Conservation (phyloP, 1,284 basidiomycete species). For the Rhodotorula mucilaginosa region DNA sequence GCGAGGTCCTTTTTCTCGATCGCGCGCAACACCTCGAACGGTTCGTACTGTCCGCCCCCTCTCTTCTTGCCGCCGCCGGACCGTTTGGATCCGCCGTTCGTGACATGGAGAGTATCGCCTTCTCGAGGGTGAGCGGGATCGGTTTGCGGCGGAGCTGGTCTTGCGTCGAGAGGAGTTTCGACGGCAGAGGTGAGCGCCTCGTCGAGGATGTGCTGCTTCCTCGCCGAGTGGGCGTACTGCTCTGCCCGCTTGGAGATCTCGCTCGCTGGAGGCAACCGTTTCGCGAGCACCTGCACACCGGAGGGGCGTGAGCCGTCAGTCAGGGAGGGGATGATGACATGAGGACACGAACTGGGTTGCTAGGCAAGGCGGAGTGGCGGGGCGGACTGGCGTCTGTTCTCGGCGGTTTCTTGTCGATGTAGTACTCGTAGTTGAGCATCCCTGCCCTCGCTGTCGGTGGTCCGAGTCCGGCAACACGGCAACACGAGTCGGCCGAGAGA, state of each 20-base stretch:
- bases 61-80: background rate
- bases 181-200: slow-evolving; percentile 12
- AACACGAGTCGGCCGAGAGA: background rate
- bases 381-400: background rate
- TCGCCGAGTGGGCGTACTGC: background rate
- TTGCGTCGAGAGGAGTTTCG: slow-evolving; percentile 7
- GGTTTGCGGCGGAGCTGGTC: background rate
- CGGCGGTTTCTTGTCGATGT: background rate
- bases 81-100: background rate
- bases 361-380: background rate
- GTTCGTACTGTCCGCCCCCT: slow-evolving; percentile 18
- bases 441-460: background rate
- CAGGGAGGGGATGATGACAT: background rate
- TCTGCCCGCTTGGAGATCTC: background rate
- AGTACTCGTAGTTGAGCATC: slow-evolving; percentile 1
- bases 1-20: slow-evolving; percentile 37
- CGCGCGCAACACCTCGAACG: slow-evolving; percentile 27
- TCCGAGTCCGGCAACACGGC: background rate
- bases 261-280: background rate
- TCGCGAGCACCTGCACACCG: background rate
- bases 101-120: no score
- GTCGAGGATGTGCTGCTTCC: slow-evolving; percentile 11
- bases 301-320: background rate
- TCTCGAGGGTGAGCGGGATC: background rate
- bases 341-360: background rate